Evolutionary conservation across 2,329 filamentous ascomycete species (phyloP).

Genomic region (Cadophora malorum): DNA sequence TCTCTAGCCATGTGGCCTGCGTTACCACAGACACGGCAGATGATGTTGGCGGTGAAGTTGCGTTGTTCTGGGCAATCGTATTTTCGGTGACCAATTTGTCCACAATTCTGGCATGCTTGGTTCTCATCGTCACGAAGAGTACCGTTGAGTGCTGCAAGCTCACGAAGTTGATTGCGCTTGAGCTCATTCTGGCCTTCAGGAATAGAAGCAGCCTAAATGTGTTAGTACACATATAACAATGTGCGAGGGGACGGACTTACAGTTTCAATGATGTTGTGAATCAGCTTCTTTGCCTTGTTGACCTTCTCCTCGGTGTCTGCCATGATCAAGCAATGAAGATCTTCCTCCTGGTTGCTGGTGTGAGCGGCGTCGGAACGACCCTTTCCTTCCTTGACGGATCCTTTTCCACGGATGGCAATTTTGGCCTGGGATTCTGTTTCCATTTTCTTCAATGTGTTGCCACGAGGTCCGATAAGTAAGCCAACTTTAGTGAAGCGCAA

Average conservation of each 20-base stretch:
- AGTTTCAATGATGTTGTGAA: slow-evolving; percentile 98
- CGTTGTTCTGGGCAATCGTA: slow-evolving; percentile 98
- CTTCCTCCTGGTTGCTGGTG: slow-evolving; percentile 99
- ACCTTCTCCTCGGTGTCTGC: slow-evolving; percentile 99
- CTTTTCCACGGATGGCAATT: slow-evolving; percentile 99
- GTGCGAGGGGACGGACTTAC: slow-evolving; percentile 60
- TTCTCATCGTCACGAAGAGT: slow-evolving; percentile 99
- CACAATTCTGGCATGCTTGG: slow-evolving; percentile 98
- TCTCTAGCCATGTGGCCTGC: slow-evolving; percentile 98
- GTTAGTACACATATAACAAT: slow-evolving; percentile 42
- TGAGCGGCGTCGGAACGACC: slow-evolving; percentile 98
- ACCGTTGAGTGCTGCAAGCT: slow-evolving; percentile 97
- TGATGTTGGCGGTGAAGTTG: slow-evolving; percentile 99
- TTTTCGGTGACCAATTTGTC: slow-evolving; percentile 98
- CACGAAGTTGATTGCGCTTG: slow-evolving; percentile 97
- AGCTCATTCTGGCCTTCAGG: slow-evolving; percentile 98
- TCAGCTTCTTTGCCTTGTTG: slow-evolving; percentile 97
- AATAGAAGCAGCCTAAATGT: slow-evolving; percentile 86
- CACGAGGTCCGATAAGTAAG: slow-evolving; percentile 99
- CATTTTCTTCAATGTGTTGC: slow-evolving; percentile 99
- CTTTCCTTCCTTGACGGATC: slow-evolving; percentile 99
- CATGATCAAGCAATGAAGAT: slow-evolving; percentile 99
- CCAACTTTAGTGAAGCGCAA: slow-evolving; percentile 90
- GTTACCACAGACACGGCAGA: slow-evolving; percentile 97
- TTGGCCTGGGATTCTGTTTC: slow-evolving; percentile 96